Evolutionary conservation across 495 filamentous ascomycete species (phyloP).

Genomic region (Rhypophila decipiens): DNA sequence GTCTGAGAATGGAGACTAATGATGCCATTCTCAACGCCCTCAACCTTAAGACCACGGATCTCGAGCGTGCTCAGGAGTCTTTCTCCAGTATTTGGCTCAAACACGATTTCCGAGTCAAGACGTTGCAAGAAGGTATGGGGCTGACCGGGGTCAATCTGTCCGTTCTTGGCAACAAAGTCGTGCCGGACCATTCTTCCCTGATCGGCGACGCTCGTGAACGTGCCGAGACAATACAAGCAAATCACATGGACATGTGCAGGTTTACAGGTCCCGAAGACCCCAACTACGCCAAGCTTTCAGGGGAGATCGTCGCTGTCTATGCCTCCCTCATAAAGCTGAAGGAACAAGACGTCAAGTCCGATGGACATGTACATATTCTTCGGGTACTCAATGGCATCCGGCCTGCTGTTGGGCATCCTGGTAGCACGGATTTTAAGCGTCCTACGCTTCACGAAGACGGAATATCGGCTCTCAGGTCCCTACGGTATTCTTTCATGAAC

Average conservation of each 20-base stretch:
- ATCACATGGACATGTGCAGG: conserved; percentile 26
- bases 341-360: neutral
- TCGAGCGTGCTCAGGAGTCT: conserved; percentile 11
- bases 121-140: conserved; percentile 13
- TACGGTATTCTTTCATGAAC: conserved; percentile 1
- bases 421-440: neutral
- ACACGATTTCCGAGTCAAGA: conserved; percentile 16
- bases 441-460: neutral
- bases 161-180: conserved; percentile 16
- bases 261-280: conserved; percentile 16
- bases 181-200: conserved; percentile 22
- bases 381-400: neutral
- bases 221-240: conserved; percentile 17
- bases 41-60: conserved; percentile 5
- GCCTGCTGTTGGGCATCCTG: neutral
- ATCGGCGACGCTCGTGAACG: conserved; percentile 18
- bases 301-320: conserved; percentile 7
- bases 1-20: conserved; percentile 6
- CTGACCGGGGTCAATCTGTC: conserved; percentile 8
- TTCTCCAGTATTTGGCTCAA: conserved; percentile 11
- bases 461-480: neutral
- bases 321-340: neutral
- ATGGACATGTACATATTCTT: neutral
- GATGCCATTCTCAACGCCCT: conserved; percentile 6
- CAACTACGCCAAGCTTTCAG: conserved; percentile 18